Evolutionary conservation across 805 yeast genomes (phyloP).

Genomic region (Starmerella davenportii): DNA sequence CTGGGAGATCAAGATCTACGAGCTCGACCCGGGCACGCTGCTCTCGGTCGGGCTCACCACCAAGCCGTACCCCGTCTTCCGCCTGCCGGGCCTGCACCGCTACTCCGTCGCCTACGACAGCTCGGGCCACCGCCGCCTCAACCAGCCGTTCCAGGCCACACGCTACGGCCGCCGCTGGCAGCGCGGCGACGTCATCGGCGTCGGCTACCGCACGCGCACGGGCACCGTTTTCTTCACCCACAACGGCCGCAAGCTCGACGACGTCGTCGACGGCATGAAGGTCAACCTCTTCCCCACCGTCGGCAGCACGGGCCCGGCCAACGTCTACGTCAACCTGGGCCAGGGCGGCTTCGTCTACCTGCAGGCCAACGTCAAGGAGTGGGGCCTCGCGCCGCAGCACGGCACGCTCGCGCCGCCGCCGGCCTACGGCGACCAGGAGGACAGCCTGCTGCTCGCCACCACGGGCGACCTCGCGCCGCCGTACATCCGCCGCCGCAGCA

Average conservation of each 20-base stretch:
- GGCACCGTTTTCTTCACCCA: constrained; percentile 87
- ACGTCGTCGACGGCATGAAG: constrained; percentile 54
- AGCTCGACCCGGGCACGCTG: constrained; percentile 31
- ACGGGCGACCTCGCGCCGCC: constrained; percentile 3
- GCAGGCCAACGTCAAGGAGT: constrained; percentile 82
- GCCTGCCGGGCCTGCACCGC: constrained; percentile 81
- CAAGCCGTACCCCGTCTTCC: constrained; percentile 81
- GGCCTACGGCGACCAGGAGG: constrained; percentile 61
- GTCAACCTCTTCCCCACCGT: constrained; percentile 68
- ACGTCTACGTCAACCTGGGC: constrained; percentile 77
- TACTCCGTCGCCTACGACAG: constrained; percentile 80
- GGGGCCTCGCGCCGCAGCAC: constrained; percentile 86
- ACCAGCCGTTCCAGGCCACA: constrained; percentile 47
- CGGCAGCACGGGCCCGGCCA: constrained; percentile 69
- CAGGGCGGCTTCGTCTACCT: constrained; percentile 77
- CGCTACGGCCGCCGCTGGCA: constrained; percentile 32
- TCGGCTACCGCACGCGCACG: constrained; percentile 66
- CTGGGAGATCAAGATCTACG: constrained; percentile 73
- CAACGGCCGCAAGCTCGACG: constrained; percentile 81
- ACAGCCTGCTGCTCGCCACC: constrained; percentile 44
- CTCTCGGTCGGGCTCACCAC: constrained; percentile 68
- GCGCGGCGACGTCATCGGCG: constrained; percentile 81
- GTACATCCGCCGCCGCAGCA: not conserved
- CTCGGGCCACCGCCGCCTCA: constrained; percentile 58
- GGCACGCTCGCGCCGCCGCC: constrained; percentile 91